Conservation (phyloP, 2,329 filamentous ascomycete species). For the Elsinoe necatrix region DNA sequence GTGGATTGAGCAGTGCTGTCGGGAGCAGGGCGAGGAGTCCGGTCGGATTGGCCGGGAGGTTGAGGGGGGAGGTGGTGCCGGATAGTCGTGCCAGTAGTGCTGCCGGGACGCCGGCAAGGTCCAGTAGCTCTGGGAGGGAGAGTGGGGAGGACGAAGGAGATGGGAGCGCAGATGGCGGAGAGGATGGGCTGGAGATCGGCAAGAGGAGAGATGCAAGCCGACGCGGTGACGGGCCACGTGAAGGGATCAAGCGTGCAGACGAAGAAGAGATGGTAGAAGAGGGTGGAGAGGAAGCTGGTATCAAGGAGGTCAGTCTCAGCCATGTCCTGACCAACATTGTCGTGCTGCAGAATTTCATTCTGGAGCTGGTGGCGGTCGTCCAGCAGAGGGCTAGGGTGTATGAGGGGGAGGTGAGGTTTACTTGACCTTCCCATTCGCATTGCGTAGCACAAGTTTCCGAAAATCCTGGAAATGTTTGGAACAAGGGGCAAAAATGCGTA, state of each 20-base stretch:
- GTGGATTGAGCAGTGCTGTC: background rate
- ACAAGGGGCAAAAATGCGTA: too few relatives aligned
- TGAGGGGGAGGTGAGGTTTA: conserved; percentile 36
- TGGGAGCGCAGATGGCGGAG: background rate
- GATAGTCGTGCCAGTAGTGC: conserved; percentile 19
- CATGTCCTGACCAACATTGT: conserved; percentile 45
- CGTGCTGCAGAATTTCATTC: conserved; percentile 42
- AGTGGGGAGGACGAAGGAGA: background rate
- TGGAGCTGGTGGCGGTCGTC: conserved; percentile 42
- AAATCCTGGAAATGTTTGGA: too few relatives aligned
- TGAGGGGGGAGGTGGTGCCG: conserved; percentile 26
- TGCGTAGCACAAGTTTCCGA: too few relatives aligned
- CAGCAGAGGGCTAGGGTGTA: conserved; percentile 42
- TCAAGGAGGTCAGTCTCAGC: conserved; percentile 37
- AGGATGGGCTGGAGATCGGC: background rate
- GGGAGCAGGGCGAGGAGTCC: conserved; percentile 1
- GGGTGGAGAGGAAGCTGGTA: conserved; percentile 24
- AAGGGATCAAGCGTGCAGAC: background rate
- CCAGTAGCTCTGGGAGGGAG: background rate
- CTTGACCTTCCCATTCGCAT: conserved; percentile 7
- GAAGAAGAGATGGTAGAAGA: conserved; percentile 17
- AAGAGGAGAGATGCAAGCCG: conserved; percentile 9
- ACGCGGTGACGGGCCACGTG: too few relatives aligned
- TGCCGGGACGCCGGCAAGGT: background rate
- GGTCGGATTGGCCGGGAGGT: conserved; percentile 2